A percentile compares a stretch with the other conserved stretches of the same genome.
Evolutionary conservation across 257 asterid genomes (phyloP).

Genomic region (Buddleja alternifolia): DNA sequence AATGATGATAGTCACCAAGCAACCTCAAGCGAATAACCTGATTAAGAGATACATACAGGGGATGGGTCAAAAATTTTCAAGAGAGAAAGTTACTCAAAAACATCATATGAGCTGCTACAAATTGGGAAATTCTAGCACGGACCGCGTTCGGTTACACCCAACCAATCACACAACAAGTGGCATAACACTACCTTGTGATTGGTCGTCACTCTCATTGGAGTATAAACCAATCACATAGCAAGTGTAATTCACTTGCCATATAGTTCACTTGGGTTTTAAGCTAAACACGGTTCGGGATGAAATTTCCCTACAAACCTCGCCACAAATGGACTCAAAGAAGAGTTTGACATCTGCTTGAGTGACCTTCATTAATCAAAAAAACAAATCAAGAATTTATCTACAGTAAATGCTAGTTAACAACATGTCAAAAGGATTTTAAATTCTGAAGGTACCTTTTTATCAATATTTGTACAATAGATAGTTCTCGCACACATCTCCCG

Average conservation of each 20-base stretch:
- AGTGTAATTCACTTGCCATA: too few relatives aligned
- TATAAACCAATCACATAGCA: too few relatives aligned
- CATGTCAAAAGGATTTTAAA: conserved; percentile 15
- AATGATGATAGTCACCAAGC: conserved; percentile 94
- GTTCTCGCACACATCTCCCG: conserved; percentile 90
- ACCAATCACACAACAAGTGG: too few relatives aligned
- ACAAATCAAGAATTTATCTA: background rate
- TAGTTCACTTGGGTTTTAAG: too few relatives aligned
- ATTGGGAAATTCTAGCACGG: too few relatives aligned
- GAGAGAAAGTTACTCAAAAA: background rate
- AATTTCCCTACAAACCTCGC: conserved; percentile 47
- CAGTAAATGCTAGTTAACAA: conserved; percentile 10
- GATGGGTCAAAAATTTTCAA: background rate
- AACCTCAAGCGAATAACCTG: conserved; percentile 94
- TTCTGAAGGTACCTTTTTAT: conserved; percentile 57
- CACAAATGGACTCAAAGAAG: conserved; percentile 70
- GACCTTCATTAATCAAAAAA: conserved; percentile 44
- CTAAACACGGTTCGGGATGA: too few relatives aligned
- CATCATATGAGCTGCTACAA: conserved; percentile 14
- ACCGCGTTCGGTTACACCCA: too few relatives aligned
- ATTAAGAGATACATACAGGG: conserved; percentile 28
- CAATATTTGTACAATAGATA: conserved; percentile 77
- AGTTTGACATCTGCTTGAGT: conserved; percentile 70
- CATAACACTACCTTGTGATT: too few relatives aligned
- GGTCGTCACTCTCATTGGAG: too few relatives aligned